Percentiles rank a stretch among this genome's conserved stretches.
Conservation (phyloP, 1,284 basidiomycete species). For the Trichosporon inkin region DNA sequence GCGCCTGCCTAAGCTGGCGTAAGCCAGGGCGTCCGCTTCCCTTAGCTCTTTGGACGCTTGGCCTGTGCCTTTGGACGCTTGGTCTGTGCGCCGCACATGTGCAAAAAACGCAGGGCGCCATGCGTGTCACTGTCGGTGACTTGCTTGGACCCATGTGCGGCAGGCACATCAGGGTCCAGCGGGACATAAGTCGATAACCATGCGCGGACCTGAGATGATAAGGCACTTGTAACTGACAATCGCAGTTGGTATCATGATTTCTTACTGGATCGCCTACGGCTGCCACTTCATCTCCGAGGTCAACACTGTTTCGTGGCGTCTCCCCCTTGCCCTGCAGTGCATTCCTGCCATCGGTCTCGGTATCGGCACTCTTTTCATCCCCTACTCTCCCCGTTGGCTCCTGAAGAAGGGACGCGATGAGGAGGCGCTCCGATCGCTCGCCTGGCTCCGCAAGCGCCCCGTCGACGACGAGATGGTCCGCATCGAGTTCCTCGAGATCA, state of each 20-base stretch:
- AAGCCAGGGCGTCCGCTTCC: no score
- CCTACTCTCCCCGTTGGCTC: slow-evolving; percentile 60
- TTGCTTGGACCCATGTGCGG: no score
- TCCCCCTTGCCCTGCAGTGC: slow-evolving; percentile 71
- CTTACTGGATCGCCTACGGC: slow-evolving; percentile 69
- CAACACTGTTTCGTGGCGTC: slow-evolving; percentile 64
- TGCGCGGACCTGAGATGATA: not conserved
- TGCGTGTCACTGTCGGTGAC: no score
- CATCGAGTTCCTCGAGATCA: slow-evolving; percentile 74
- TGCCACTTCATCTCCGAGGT: slow-evolving; percentile 59
- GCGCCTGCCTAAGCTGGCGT: no score
- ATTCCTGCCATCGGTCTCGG: slow-evolving; percentile 55
- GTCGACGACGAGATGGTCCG: slow-evolving; percentile 62
- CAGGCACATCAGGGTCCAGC: no score
- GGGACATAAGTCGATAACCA: not conserved
- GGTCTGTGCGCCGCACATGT: no score
- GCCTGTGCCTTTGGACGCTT: no score
- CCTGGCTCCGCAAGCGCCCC: slow-evolving; percentile 57
- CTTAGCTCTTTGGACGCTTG: no score
- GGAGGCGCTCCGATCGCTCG: slow-evolving; percentile 62
- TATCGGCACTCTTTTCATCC: slow-evolving; percentile 49
- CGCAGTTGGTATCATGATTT: slow-evolving; percentile 43
- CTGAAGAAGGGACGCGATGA: slow-evolving; percentile 62
- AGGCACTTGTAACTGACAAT: not conserved
- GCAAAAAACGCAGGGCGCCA: no score